Evolutionary conservation across 2,329 filamentous ascomycete genomes (phyloP).

Genomic region (Microsporum ferrugineum): DNA sequence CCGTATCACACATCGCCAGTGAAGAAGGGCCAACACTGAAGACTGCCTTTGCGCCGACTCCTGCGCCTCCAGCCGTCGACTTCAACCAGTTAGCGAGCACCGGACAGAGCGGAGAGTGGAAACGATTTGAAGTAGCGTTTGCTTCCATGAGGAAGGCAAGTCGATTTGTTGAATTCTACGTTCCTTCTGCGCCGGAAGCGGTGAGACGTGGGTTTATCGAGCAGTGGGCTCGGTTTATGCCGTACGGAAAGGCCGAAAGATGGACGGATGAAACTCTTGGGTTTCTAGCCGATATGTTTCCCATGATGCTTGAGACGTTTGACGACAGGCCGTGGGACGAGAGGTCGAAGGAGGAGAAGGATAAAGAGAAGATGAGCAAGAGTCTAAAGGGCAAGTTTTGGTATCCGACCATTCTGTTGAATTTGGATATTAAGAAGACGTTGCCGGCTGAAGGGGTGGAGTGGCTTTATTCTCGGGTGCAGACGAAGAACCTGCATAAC

Average conservation of each 20-base stretch:
- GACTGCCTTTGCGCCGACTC: conserved; percentile 42
- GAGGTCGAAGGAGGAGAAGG: conserved; percentile 17
- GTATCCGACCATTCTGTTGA: conserved; percentile 67
- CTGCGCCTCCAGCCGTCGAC: conserved; percentile 8
- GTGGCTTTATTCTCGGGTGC: conserved; percentile 58
- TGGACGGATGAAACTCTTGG: conserved; percentile 56
- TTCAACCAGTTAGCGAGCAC: conserved; percentile 35
- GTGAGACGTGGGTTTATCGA: conserved; percentile 38
- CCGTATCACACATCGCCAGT: conserved; percentile 49
- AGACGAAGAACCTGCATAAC: conserved; percentile 55
- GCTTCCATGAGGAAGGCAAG: conserved; percentile 38
- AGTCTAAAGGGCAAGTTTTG: conserved; percentile 41
- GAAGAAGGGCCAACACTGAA: conserved; percentile 48
- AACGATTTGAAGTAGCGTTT: conserved; percentile 22
- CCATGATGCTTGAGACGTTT: conserved; percentile 49
- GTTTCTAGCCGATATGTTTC: conserved; percentile 58
- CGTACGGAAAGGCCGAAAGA: conserved; percentile 30
- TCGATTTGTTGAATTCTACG: conserved; percentile 41
- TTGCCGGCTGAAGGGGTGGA: conserved; percentile 57
- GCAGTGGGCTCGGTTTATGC: conserved; percentile 55
- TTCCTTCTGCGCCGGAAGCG: conserved; percentile 31
- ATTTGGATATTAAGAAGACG: conserved; percentile 64
- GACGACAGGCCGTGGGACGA: conserved; percentile 19
- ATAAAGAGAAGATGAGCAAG: conserved; percentile 16
- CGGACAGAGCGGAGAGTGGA: conserved; percentile 36